phyloP scores from a whole-genome alignment of 2,329 filamentous ascomycete species.

The Phyllachora maydis region DNA sequence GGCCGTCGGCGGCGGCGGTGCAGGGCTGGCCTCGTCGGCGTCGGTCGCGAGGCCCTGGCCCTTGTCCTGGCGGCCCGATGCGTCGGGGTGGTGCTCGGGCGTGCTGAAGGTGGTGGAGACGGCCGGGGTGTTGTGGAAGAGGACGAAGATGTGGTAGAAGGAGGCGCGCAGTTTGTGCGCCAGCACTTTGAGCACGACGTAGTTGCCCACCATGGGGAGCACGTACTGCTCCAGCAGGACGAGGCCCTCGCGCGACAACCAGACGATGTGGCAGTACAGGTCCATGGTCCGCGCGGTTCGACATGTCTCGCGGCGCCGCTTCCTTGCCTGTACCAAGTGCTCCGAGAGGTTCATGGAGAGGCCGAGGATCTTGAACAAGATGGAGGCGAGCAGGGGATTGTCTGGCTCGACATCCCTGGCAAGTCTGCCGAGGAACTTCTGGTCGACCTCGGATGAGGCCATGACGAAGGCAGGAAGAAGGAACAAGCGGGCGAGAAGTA shows the following conservation, averaged over 20 bases:
- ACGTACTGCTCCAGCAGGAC: conserved; percentile 77
- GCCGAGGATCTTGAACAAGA: conserved; percentile 79
- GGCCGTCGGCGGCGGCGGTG: conserved; percentile 32
- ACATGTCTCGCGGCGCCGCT: conserved; percentile 61
- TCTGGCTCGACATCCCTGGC: conserved; percentile 60
- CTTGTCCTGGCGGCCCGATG: conserved; percentile 17
- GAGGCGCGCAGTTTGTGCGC: conserved; percentile 82
- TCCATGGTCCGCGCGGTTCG: conserved; percentile 61
- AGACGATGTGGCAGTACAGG: conserved; percentile 75
- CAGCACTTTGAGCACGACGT: conserved; percentile 70
- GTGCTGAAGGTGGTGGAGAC: conserved; percentile 35
- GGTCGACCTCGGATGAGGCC: conserved; percentile 93
- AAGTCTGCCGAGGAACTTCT: conserved; percentile 85
- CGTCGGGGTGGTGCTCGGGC: conserved; percentile 20
- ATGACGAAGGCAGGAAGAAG: no score
- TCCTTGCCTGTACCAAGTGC: conserved; percentile 65
- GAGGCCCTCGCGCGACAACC: conserved; percentile 82
- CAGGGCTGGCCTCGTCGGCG: conserved; percentile 17
- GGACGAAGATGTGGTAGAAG: conserved; percentile 90
- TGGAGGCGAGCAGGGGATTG: conserved; percentile 60
- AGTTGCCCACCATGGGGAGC: conserved; percentile 61
- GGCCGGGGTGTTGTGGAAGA: conserved; percentile 81
- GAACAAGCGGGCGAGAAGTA: no score
- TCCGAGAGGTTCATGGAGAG: conserved; percentile 74
- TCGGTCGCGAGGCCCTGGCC: conserved; percentile 26